phyloP scores from a whole-genome alignment of 179 eudicot genomes.

The Drosera spatulata region DNA sequence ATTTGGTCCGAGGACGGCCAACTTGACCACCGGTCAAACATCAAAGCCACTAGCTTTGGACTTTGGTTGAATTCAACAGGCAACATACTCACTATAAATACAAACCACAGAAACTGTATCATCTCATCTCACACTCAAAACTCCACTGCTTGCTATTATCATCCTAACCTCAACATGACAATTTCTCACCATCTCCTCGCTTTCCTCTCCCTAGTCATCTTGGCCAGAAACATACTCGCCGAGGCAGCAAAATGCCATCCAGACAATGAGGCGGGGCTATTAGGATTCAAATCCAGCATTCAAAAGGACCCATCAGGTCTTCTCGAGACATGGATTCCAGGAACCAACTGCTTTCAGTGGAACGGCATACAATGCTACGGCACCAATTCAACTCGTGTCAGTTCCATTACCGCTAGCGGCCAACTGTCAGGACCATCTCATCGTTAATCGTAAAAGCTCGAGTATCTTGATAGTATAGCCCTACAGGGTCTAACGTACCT shows the following conservation, averaged over 20 bases:
- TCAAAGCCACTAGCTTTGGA: too few relatives aligned
- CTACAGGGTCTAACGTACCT: conserved; percentile 13
- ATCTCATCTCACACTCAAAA: too few relatives aligned
- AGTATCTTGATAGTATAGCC: conserved; percentile 13
- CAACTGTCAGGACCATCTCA: conserved; percentile 34
- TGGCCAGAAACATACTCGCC: neutral
- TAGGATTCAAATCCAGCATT: conserved; percentile 34
- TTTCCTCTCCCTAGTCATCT: neutral
- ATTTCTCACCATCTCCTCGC: neutral
- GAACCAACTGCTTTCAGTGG: conserved; percentile 42
- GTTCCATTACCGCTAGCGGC: conserved; percentile 6
- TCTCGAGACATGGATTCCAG: conserved; percentile 27
- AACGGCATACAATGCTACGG: conserved; percentile 15
- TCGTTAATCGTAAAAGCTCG: conserved; percentile 27
- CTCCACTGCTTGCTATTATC: too few relatives aligned
- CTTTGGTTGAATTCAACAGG: too few relatives aligned
- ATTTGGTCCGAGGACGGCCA: too few relatives aligned
- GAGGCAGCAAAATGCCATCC: conserved; percentile 19
- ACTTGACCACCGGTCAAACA: too few relatives aligned
- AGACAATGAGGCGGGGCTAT: conserved; percentile 30
- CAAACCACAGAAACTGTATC: too few relatives aligned
- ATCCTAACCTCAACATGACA: too few relatives aligned
- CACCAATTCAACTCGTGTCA: conserved; percentile 21
- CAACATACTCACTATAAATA: too few relatives aligned
- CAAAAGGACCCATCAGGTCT: conserved; percentile 26